Evolutionary conservation across 768 basidiomycete genomes (phyloP), one percentile per base, ranked within the genome.

Genomic region (Tylopilus subfusipes): DNA sequence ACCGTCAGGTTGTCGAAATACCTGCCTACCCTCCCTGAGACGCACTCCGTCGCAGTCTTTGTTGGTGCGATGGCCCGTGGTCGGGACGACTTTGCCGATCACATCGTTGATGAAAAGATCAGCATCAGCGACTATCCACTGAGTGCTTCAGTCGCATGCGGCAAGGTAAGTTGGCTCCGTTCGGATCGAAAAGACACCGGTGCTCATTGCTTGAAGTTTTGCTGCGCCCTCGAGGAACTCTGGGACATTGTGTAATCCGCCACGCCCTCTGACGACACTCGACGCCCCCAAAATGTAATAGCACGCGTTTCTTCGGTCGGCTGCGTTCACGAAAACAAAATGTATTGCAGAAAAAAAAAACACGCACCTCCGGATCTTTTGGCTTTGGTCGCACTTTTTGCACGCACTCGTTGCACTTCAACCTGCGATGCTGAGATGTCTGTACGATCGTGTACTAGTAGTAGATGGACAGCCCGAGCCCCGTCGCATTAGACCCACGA

Each of bases 31-130:
- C 73, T 98, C 7, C 94, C 95, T 0, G 80, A 86, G 51, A 90
- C 91, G 5, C 93, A 98, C 64, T 87, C 88, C 34, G 75, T 99
- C 50, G 94, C 93, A 18, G 90, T 99, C 51, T 97, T 98, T 63
- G 94, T 99, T 52, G 96, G 96, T 46, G 97, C 96, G 21, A 99
- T 99, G 96, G 96, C 96, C 7, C 80, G 96, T 54, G 96, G 96
- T 12, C 85, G 82, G 48, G 97, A 99, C 62, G 92, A 96, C 74
- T 99, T 99, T 75, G 97, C 97, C 14, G 97, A 99, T 72, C 88
- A 82, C 22, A 76, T 90, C 61, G 90, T 98, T 0, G 97, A 99
- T 67, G 86, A 96, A 73, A 99, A 99, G 76, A 93, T 98, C 63
- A 85, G 91, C 58, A 93, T 99, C 72, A 94, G 91, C 64, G 86